Evolutionary conservation across 176 grass and related monocot species (phyloP).

Genomic region (Cenchrus fungigraminus): DNA sequence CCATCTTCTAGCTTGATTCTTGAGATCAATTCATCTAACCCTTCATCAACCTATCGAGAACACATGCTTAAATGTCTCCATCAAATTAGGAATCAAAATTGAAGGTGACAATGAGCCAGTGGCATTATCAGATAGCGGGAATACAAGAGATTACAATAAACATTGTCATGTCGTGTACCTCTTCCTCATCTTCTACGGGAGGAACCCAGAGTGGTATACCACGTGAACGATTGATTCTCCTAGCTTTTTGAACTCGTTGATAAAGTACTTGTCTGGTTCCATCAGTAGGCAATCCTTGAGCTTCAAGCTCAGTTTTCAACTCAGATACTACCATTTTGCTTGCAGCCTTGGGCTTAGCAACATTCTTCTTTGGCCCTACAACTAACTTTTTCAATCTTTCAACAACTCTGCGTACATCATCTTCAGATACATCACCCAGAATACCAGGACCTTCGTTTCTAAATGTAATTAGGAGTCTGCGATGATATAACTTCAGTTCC

Average conservation of each 20-base stretch:
- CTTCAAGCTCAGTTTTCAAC: constrained; percentile 91
- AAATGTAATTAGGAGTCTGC: constrained; percentile 75
- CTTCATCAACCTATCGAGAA: constrained; percentile 80
- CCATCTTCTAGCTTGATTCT: constrained; percentile 93
- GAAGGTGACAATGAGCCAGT: constrained; percentile 4
- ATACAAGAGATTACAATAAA: constrained; percentile 26
- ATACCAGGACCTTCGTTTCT: constrained; percentile 84
- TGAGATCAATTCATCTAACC: constrained; percentile 84
- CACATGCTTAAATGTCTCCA: constrained; percentile 3
- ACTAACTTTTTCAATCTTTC: constrained; percentile 82
- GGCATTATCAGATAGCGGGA: constrained; percentile 1
- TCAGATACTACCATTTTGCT: constrained; percentile 99
- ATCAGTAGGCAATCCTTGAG: constrained; percentile 91
- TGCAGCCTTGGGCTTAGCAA: constrained; percentile 89
- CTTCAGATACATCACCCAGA: constrained; percentile 85
- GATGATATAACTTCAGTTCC: constrained; percentile 82
- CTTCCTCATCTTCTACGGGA: constrained; percentile 85
- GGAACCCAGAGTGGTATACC: constrained; percentile 95
- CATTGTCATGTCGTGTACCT: constrained; percentile 51
- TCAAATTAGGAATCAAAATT: constrained; percentile 28
- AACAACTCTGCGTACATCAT: constrained; percentile 69
- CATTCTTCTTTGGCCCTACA: constrained; percentile 75
- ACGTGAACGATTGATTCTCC: constrained; percentile 96
- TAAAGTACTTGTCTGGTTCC: constrained; percentile 96
- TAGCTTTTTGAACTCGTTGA: constrained; percentile 95